These are phyloP conservation scores for Alternaria angustiovoidea DNA, from an alignment of 2,329 filamentous ascomycete genomes.

Conservation along the genomic window DNA sequence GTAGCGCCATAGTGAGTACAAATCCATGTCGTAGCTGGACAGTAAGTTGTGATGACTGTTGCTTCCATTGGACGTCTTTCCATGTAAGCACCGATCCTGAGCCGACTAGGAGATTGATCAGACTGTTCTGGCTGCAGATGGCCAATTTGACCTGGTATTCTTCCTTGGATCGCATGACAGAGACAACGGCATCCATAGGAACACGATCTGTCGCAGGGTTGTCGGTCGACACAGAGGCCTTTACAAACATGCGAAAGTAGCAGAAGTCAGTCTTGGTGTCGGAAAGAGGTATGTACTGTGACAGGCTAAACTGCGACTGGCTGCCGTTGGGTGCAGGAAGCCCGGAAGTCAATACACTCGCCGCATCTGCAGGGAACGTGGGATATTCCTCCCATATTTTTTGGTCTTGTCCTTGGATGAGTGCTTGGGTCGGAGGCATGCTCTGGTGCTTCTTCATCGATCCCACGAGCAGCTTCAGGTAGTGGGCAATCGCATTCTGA, in stretches of 20 bases:
- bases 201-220: conserved; percentile 72
- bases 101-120: conserved; percentile 78
- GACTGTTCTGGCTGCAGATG: conserved; percentile 80
- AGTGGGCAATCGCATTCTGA: conserved; percentile 66
- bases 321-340: conserved; percentile 50
- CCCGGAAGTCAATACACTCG: conserved; percentile 66
- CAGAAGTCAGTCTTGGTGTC: conserved; percentile 78
- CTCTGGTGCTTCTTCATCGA: conserved; percentile 88
- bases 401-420: conserved; percentile 82
- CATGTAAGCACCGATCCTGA: conserved; percentile 73
- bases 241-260: conserved; percentile 79
- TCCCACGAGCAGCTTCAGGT: conserved; percentile 75
- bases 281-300: conserved; percentile 77
- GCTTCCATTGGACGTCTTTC: conserved; percentile 83
- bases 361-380: conserved; percentile 73
- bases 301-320: conserved; percentile 58
- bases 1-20: conserved; percentile 73
- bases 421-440: conserved; percentile 68
- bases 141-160: conserved; percentile 76
- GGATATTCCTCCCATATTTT: conserved; percentile 85
- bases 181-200: conserved; percentile 76
- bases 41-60: conserved; percentile 70
- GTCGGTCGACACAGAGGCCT: conserved; percentile 76
- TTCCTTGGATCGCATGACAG: conserved; percentile 73
- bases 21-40: conserved; percentile 80